phyloP scores from a whole-genome alignment of 2,329 filamentous ascomycete species.

The Pseudogymnoascus sp. region DNA sequence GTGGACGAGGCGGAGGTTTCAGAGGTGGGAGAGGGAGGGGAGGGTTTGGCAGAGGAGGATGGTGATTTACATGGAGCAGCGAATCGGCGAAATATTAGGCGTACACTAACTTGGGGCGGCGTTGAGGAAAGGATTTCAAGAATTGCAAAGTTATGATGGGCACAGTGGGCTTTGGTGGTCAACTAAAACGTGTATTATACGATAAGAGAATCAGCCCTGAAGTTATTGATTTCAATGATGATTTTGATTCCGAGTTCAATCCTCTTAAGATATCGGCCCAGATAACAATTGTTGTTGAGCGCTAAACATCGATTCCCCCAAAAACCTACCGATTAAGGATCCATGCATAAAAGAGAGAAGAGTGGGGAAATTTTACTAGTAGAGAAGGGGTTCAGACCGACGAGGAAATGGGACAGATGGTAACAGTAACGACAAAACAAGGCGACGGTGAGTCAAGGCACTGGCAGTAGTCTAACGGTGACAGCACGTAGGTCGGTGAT shows the following conservation, averaged over 20 bases:
- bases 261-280: background rate
- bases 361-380: too few species aligned
- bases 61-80: constrained; percentile 12
- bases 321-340: too few species aligned
- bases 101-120: constrained; percentile 1
- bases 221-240: background rate
- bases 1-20: constrained; percentile 23
- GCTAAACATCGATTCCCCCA: too few species aligned
- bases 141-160: background rate
- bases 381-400: background rate
- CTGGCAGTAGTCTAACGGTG: background rate
- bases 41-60: constrained; percentile 19
- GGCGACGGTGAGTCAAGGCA: background rate
- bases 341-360: too few species aligned
- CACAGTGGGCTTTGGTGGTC: background rate
- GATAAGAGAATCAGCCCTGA: background rate
- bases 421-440: background rate
- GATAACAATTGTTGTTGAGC: background rate
- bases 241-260: background rate
- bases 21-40: constrained; percentile 19
- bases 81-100: constrained; percentile 1
- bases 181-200: constrained; percentile 3
- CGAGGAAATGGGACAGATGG: background rate
- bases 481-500: too few species aligned
- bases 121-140: background rate